Percentiles rank a stretch among this genome's conserved stretches.
Evolutionary conservation across 352 stramenopile genomes (phyloP).

Genomic region (Phytopythium vexans): DNA sequence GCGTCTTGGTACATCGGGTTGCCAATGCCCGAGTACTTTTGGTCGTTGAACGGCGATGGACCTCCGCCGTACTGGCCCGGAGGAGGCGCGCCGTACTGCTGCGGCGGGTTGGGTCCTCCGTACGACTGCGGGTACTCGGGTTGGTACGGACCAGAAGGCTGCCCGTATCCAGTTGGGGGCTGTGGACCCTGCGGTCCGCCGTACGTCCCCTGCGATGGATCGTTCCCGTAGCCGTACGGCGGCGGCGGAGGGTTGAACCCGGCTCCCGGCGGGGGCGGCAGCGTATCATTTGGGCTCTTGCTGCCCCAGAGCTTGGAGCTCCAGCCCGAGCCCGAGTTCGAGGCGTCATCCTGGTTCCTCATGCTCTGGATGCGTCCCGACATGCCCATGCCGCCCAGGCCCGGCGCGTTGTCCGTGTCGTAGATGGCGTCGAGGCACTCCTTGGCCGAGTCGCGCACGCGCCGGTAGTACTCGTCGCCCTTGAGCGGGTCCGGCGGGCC

Average conservation of each 20-base stretch:
- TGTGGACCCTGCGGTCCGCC: slow-evolving; percentile 22
- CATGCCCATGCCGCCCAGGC: slow-evolving; percentile 70
- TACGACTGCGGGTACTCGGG: slow-evolving; percentile 48
- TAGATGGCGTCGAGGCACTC: slow-evolving; percentile 95
- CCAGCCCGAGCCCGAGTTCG: slow-evolving; percentile 48
- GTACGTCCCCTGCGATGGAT: slow-evolving; percentile 46
- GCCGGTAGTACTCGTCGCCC: slow-evolving; percentile 93
- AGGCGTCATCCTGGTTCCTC: slow-evolving; percentile 50
- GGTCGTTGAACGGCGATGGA: slow-evolving; percentile 55
- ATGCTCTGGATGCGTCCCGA: slow-evolving; percentile 80
- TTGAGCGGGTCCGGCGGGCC: slow-evolving; percentile 91
- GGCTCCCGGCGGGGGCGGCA: slow-evolving; percentile 41
- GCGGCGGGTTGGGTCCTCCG: slow-evolving; percentile 28
- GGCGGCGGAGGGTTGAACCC: slow-evolving; percentile 36
- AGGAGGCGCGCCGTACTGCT: slow-evolving; percentile 31
- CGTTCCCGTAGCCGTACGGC: slow-evolving; percentile 48
- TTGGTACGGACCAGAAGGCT: slow-evolving; percentile 32
- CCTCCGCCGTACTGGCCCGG: slow-evolving; percentile 39
- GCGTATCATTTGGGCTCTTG: slow-evolving; percentile 59
- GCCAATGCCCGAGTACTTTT: slow-evolving; percentile 91
- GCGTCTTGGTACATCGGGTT: slow-evolving; percentile 95
- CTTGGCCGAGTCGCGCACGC: slow-evolving; percentile 91
- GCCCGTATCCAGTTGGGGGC: slow-evolving; percentile 34
- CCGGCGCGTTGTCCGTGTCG: slow-evolving; percentile 73
- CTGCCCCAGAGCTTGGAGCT: slow-evolving; percentile 68